Evolutionary conservation across 2,329 filamentous ascomycete species (phyloP), one percentile per base, ranked within the genome.

Genomic region (Arachnomyces sp.): DNA sequence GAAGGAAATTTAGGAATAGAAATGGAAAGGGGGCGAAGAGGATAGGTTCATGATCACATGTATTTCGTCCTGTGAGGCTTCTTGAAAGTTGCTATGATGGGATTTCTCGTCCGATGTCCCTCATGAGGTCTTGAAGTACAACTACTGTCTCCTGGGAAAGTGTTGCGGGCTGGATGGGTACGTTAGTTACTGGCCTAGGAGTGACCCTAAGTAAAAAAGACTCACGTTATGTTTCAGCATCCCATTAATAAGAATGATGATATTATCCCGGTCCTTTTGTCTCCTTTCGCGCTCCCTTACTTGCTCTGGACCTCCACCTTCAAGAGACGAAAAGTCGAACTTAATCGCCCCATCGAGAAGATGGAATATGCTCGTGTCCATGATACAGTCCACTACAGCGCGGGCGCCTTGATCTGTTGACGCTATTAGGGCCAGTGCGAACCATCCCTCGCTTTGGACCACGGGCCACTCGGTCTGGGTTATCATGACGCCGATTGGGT

Each of bases 381-480:
- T 51, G 17, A 68, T 40, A 33, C 58, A 61, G 29, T 61, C 49
- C 9, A 54, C 51, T 16, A 63, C 62, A 2, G 60, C 56, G 8
- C 41, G 34, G 41, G 56, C 53, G 2, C 66, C 64, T 1, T 49
- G 44, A 13, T 50, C 47, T 36, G 43, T 57, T 5, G 59, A 61
- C 7, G 64, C 64, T 59, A 71, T 68, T 33, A 72, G 44, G 3
- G 67, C 67, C 18, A 72, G 50, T 11, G 66, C 65, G 51, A 72
- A 71, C 61, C 67, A 68, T 2, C 67, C 69, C 49, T 72, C 68
- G 36, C 65, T 67, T 15, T 65, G 58, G 34, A 71, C 60, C 28
- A 71, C 63, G 14, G 67, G 65, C 63, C 68, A 71, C 42, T 68
- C 63, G 4, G 63, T 59, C 42, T 71, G 67, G 2, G 57, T 58